Percentiles rank a stretch among this genome's conserved stretches.
phyloP scores from a whole-genome alignment of 495 filamentous ascomycete genomes.

The Neurospora sp. region DNA sequence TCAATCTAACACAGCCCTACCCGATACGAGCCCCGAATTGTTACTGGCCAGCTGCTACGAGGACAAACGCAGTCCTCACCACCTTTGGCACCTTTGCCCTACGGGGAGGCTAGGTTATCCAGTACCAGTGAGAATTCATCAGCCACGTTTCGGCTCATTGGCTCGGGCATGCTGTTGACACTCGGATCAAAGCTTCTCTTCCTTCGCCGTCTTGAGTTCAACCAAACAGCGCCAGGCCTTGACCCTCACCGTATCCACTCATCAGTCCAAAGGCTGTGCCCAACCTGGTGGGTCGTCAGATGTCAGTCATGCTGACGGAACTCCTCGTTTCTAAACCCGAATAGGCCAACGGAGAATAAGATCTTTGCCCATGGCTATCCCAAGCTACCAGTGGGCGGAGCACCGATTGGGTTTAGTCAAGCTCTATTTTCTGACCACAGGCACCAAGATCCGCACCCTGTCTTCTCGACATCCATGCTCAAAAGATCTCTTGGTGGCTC shows the following conservation, averaged over 20 bases:
- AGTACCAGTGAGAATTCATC: background rate
- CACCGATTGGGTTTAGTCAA: background rate
- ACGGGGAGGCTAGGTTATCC: background rate
- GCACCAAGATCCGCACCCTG: background rate
- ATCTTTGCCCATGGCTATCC: background rate
- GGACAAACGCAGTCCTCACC: background rate
- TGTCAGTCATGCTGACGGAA: background rate
- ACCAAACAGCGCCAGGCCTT: background rate
- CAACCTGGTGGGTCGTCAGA: background rate
- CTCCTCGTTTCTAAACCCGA: background rate
- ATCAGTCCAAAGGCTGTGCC: background rate
- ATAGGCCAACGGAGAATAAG: background rate
- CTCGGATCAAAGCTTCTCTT: background rate
- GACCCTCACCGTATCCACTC: background rate
- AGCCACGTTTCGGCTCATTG: background rate
- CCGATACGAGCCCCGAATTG: background rate
- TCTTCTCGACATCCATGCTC: background rate
- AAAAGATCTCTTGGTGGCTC: slow-evolving; percentile 1
- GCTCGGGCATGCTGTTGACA: background rate
- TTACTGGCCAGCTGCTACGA: slow-evolving; percentile 7
- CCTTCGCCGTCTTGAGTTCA: background rate
- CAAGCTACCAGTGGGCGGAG: background rate
- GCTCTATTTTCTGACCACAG: background rate
- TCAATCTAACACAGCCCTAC: slow-evolving; percentile 14
- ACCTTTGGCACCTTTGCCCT: background rate